Evolutionary conservation across 768 basidiomycete genomes (phyloP), one percentile per base, ranked within the genome.

Genomic region (Boletus pseudo-olivaceus): DNA sequence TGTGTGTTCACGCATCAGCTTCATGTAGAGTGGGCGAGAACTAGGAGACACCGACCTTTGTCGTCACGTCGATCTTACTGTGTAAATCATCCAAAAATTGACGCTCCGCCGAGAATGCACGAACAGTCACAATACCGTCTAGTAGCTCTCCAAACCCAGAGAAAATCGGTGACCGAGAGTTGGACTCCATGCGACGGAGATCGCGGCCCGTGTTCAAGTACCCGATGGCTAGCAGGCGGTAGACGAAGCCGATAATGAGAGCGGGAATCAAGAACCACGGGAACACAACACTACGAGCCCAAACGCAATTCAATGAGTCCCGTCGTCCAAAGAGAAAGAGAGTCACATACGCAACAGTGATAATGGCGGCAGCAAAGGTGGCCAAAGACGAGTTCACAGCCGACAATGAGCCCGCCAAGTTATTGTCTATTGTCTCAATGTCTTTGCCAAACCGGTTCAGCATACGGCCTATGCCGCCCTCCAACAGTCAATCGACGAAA

Each of bases 121-220:
- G 82, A 39, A 96, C 89, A 6, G 93, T 93, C n/a, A 93, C 89
- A 42, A 95, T 90, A 23, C 93, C 93, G 48, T 93, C 89, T 19
- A 96, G 69, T 10, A 94, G 71, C 63, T 93, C 91, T 12, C 82
- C 82, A 58, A 92, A 93, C 51, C 86, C 88, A 7, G 87, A 87
- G 71, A 87, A 91, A 56, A 92, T 91, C 0, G 92, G 89, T 0
- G 88, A 90, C 12, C 90, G 78, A 1, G 87, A 82, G 61, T 91
- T 95, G 1, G 91, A 90, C 67, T 96, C 94, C 85, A 97, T 91
- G 19, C 94, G 80, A 54, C 92, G 81, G 19, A 96, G 73, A 64
- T 94, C 92, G 42, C 93, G 82, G 0, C 90, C 89, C 1, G 89
- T 90, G 61, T 84, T 84, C 49, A 90, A 73, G 67, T 90, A 90